Conservation (phyloP, 2,329 filamentous ascomycete species). For the Neofusicoccum parvum region DNA sequence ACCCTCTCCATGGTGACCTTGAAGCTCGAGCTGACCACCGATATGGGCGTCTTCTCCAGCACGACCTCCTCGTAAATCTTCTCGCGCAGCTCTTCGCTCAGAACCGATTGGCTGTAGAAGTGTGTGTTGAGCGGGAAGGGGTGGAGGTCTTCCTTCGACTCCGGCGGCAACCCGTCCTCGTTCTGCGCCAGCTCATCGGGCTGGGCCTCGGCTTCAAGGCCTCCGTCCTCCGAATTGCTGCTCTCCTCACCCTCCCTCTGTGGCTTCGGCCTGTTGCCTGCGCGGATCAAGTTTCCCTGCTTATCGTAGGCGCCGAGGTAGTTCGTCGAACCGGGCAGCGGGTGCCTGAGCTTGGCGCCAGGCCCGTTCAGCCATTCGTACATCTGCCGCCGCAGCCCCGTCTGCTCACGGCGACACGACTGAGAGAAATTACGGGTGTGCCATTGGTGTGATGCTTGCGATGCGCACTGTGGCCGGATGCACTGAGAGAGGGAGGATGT, state of each 20-base stretch:
- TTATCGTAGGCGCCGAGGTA: conserved; percentile 58
- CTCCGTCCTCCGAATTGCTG: background rate
- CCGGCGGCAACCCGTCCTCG: conserved; percentile 30
- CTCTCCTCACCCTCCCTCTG: conserved; percentile 26
- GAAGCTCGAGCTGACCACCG: conserved; percentile 74
- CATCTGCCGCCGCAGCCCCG: conserved; percentile 57
- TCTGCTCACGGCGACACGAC: conserved; percentile 43
- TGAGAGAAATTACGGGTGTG: conserved; percentile 38
- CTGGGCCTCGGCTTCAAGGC: conserved; percentile 25
- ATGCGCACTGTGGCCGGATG: conserved; percentile 24
- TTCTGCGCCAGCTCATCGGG: conserved; percentile 17
- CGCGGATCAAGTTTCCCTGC: conserved; percentile 50
- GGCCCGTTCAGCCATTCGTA: conserved; percentile 62
- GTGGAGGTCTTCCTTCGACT: conserved; percentile 36
- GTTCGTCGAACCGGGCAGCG: conserved; percentile 55
- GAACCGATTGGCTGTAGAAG: conserved; percentile 71
- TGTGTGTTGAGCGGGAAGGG: conserved; percentile 75
- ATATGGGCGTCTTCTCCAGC: conserved; percentile 55
- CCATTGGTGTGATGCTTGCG: conserved; percentile 9
- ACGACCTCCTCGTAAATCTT: conserved; percentile 61
- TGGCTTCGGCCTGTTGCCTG: background rate
- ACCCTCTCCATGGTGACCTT: conserved; percentile 82
- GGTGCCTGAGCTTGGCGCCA: conserved; percentile 51
- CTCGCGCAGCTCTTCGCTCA: conserved; percentile 73
- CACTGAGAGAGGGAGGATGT: conserved; percentile 30